Conservation (phyloP, 768 basidiomycete genomes). For the Suillus fuscotomentosus region DNA sequence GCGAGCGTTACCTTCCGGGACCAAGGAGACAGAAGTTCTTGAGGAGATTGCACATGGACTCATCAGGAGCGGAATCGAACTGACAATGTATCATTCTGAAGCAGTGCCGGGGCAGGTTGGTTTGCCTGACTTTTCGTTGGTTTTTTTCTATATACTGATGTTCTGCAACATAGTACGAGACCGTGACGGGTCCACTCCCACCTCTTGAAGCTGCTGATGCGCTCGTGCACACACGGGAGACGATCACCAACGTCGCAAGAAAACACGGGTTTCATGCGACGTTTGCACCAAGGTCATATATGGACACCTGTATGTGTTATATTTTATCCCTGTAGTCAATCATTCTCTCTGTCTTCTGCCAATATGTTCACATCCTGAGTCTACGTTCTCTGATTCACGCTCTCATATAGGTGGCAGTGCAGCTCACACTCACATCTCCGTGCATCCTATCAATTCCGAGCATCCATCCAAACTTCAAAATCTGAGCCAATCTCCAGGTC, state of each 20-base stretch:
- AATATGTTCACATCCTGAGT: neutral
- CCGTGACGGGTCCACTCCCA: slow-evolving; percentile 65
- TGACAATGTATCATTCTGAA: slow-evolving; percentile 71
- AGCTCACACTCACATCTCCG: slow-evolving; percentile 65
- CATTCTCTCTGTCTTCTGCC: neutral
- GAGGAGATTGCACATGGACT: slow-evolving; percentile 62
- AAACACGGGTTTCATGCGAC: slow-evolving; percentile 68
- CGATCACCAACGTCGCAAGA: slow-evolving; percentile 59
- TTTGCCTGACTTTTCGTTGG: neutral
- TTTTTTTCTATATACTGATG: neutral
- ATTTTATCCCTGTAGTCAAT: too few species aligned
- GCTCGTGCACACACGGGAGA: slow-evolving; percentile 64
- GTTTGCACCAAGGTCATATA: slow-evolving; percentile 55
- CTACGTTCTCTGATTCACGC: neutral
- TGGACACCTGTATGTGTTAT: slow-evolving; percentile 32
- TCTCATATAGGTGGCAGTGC: slow-evolving; percentile 45
- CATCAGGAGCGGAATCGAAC: slow-evolving; percentile 47
- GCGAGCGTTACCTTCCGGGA: slow-evolving; percentile 40
- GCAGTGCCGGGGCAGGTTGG: slow-evolving; percentile 67
- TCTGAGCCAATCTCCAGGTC: slow-evolving; percentile 19
- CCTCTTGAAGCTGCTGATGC: slow-evolving; percentile 70
- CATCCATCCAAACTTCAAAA: neutral
- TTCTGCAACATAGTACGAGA: slow-evolving; percentile 49
- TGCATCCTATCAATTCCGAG: slow-evolving; percentile 34
- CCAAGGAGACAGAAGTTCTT: slow-evolving; percentile 41